Percentiles rank a stretch among this genome's conserved stretches.
phyloP scores from a whole-genome alignment of 768 basidiomycete species.

The Scleroderma citrinum region DNA sequence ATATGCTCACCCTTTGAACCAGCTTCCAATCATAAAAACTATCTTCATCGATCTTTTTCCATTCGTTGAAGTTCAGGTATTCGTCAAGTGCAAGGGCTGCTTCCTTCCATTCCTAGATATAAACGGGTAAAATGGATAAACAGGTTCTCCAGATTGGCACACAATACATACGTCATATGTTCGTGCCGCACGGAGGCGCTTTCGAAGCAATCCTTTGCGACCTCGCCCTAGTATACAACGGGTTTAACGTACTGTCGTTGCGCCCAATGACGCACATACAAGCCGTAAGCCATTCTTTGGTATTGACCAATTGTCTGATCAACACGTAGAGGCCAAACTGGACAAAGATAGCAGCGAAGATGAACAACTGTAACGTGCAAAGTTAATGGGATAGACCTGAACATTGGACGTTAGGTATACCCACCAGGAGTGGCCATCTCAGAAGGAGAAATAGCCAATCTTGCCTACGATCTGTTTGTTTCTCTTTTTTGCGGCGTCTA shows the following conservation, averaged over 20 bases:
- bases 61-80: conserved; percentile 79
- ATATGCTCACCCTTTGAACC: conserved; percentile 56
- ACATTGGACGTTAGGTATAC: conserved; percentile 14
- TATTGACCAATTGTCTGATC: conserved; percentile 88
- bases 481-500: conserved; percentile 34
- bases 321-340: conserved; percentile 86
- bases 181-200: conserved; percentile 64
- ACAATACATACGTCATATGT: conserved; percentile 56
- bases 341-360: conserved; percentile 74
- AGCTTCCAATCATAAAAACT: conserved; percentile 89
- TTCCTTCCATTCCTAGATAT: conserved; percentile 74
- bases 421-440: conserved; percentile 82
- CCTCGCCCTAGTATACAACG: conserved; percentile 64
- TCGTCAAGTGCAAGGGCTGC: conserved; percentile 74
- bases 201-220: conserved; percentile 69
- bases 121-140: background rate
- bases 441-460: conserved; percentile 75
- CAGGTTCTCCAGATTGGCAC: background rate
- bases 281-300: conserved; percentile 88
- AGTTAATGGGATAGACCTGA: background rate
- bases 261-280: conserved; percentile 43
- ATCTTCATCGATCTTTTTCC: conserved; percentile 88
- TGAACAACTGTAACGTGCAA: conserved; percentile 52
- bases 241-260: background rate
- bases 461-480: conserved; percentile 40